Conservation (phyloP, 1,284 basidiomycete species). For the Marasmius fiardii region DNA sequence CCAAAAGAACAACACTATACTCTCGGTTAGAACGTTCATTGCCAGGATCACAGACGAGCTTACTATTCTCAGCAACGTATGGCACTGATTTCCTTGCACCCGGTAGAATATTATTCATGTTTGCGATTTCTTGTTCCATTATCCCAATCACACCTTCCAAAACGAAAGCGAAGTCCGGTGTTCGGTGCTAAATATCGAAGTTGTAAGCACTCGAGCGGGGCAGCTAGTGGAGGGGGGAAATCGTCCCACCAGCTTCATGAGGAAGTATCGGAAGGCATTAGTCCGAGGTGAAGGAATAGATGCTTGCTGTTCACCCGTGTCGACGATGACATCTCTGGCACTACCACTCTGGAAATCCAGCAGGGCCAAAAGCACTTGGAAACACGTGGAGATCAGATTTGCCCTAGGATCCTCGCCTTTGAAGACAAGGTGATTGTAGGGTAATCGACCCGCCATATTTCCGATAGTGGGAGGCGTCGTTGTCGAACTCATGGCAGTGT, state of each 20-base stretch:
- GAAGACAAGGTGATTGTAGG: slow-evolving; percentile 89
- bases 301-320: slow-evolving; percentile 38
- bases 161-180: slow-evolving; percentile 84
- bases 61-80: slow-evolving; percentile 79
- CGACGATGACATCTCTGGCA: slow-evolving; percentile 50
- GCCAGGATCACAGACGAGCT: slow-evolving; percentile 25
- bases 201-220: slow-evolving; percentile 6
- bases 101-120: slow-evolving; percentile 73
- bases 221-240: slow-evolving; percentile 2
- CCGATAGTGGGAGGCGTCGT: slow-evolving; percentile 47
- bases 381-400: slow-evolving; percentile 65
- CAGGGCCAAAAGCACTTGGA: slow-evolving; percentile 74
- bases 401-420: slow-evolving; percentile 78
- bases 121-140: slow-evolving; percentile 72
- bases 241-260: slow-evolving; percentile 72
- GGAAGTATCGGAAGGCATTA: slow-evolving; percentile 87
- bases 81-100: slow-evolving; percentile 80
- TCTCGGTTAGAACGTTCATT: background rate
- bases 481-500: slow-evolving; percentile 76
- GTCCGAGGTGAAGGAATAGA: slow-evolving; percentile 62
- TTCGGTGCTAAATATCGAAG: slow-evolving; percentile 62
- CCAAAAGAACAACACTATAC: slow-evolving; percentile 81
- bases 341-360: slow-evolving; percentile 81
- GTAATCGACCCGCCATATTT: slow-evolving; percentile 65
- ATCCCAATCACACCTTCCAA: slow-evolving; percentile 70